Evolutionary conservation across 2,329 filamentous ascomycete genomes (phyloP).

Genomic region (Hymenoscyphus repandus): DNA sequence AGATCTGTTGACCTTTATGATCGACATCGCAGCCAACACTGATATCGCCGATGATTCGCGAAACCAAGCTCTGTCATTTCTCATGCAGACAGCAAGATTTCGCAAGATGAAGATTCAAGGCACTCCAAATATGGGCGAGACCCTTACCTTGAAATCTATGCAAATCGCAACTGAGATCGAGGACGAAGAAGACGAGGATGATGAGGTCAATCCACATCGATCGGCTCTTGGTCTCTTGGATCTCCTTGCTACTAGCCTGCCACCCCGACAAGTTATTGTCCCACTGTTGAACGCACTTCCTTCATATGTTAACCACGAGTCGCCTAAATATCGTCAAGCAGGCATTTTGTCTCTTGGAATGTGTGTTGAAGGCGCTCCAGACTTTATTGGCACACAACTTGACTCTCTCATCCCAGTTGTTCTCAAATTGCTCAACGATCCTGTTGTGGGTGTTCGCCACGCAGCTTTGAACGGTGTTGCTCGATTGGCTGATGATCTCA

Average conservation of each 20-base stretch:
- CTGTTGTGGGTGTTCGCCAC: slow-evolving; percentile 77
- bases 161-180: slow-evolving; percentile 87
- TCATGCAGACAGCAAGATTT: slow-evolving; percentile 88
- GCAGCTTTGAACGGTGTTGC: slow-evolving; percentile 84
- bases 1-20: slow-evolving; percentile 90
- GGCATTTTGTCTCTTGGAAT: slow-evolving; percentile 89
- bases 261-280: slow-evolving; percentile 89
- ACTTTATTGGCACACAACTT: slow-evolving; percentile 94
- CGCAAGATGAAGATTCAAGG: slow-evolving; percentile 93
- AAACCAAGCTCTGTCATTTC: slow-evolving; percentile 85
- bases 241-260: slow-evolving; percentile 79
- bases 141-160: slow-evolving; percentile 82
- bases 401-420: slow-evolving; percentile 80
- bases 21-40: slow-evolving; percentile 73
- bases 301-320: slow-evolving; percentile 67
- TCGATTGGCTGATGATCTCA: slow-evolving; percentile 85
- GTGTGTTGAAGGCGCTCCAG: slow-evolving; percentile 92
- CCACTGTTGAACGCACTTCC: slow-evolving; percentile 84
- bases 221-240: slow-evolving; percentile 85
- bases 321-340: slow-evolving; percentile 79
- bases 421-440: slow-evolving; percentile 75
- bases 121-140: slow-evolving; percentile 75
- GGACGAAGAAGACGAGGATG: slow-evolving; percentile 64
- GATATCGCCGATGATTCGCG: slow-evolving; percentile 78
- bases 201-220: slow-evolving; percentile 78